Evolutionary conservation across 2,329 filamentous ascomycete genomes (phyloP), one percentile per base, ranked within the genome.

Genomic region (Zymoseptoria tritici): DNA sequence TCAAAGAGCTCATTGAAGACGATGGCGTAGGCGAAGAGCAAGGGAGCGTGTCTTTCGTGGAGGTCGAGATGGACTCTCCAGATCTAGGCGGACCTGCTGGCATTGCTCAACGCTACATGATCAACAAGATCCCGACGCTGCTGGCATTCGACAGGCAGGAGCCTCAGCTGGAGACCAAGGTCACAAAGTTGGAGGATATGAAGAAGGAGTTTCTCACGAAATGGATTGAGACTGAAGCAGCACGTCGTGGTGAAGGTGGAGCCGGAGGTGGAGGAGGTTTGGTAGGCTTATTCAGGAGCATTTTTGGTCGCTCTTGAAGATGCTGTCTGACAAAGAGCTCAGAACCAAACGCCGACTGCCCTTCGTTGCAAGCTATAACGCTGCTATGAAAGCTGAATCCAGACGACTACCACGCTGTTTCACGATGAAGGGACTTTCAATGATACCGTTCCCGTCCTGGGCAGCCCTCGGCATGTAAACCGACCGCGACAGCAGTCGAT

Each of bases 121-220:
- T 81, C 58, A 76, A 75, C 24, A 75, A 73, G 19, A 75, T 81
- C 64, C 80, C 80, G 1, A 81, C 79, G 9, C 61, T 82, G 36
- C 67, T 81, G 55, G 75, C 79, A 0, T 82, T 82, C 62, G 78
- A 78, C 62, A 71, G 79, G 19, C 73, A 76, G 58, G 80, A 81
- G 63, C 74, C 80, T 51, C 79, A 81, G 63, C 67, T 79, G 26
- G 75, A 78, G 63, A 81, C 78, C 1, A 76, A 74, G 58, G 64
- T 81, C 13, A 73, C 72, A 4, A 67, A 69, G 51, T 67, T 78
- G n/a, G 74, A 78, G 20, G 71, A 80, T 53, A 71, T 82, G 74
- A 76, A 75, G 69, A 73, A 71, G 62, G 72, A 72, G 6, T 77
- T 78, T 59, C 62, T 81, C 63, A 73, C 67, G 54, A 68, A 74